Base-by-base conservation (phyloP, 1,284 basidiomycete genomes). In the Marasmius tenuissimus region DNA sequence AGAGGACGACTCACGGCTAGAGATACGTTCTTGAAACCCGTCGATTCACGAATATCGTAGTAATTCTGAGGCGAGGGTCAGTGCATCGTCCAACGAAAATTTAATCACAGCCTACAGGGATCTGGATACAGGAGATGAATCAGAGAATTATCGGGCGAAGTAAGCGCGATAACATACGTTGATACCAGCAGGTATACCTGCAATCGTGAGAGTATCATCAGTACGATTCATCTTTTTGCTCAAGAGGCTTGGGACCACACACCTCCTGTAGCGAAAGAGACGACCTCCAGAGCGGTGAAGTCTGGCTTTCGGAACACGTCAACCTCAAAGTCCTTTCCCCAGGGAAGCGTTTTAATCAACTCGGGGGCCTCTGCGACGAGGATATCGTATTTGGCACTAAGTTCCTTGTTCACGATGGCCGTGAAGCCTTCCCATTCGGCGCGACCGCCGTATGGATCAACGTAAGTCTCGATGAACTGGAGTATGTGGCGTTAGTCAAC, bases 391-490 rank as follows among this genome's bases (percentile, higher is more conserved):
- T 92, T 93, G 8, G 85, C 85, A 67, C 90, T 92, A 58, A 92
- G 80, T 63, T 84, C 77, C 75, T 94, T 94, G 78, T 94, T 86
- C 55, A 95, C 93, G 66, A 94, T 89, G 5, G 93, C 92, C 35
- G 92, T 92, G 73, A 95, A 95, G 39, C 92, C 92, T 84, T 94
- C 92, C 91, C 92, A 94, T 72, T 94, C 93, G 0, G 92, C 92
- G 58, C 91, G 85, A 33, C 83, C 88, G 52, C 89, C 91, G 65
- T 91, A 93, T 9, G 93, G 93, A 70, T 95, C 93, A 18, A 93
- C 88, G 64, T 94, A 94, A 1, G 89, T 91, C 73, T 88, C 87
- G 52, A 89, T 81, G 70, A 89, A 90, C 79, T 81, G 51, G 39
- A 16, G 49, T 20, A 72, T 69, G 58, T 14, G 73, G 62, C 35